phyloP scores from a whole-genome alignment of 2,329 filamentous ascomycete genomes.

The Colletotrichum tanaceti region DNA sequence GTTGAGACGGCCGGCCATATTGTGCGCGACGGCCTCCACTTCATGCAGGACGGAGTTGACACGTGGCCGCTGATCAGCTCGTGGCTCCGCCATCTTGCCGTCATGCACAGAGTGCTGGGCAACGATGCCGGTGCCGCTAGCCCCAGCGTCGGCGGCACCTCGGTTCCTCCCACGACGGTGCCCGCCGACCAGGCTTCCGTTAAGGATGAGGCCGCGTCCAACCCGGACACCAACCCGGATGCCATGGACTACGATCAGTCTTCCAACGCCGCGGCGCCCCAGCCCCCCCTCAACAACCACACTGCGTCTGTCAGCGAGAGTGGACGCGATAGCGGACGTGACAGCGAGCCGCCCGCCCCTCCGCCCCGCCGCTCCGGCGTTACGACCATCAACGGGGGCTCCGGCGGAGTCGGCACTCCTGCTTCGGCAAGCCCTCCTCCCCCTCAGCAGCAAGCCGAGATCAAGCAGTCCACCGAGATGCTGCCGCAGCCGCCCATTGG shows the following conservation, averaged over 20 bases:
- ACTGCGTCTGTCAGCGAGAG: conserved; percentile 51
- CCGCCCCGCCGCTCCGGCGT: conserved; percentile 64
- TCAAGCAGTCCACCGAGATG: conserved; percentile 52
- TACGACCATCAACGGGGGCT: conserved; percentile 69
- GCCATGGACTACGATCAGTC: conserved; percentile 68
- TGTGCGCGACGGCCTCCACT: conserved; percentile 68
- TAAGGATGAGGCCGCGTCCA: conserved; percentile 68
- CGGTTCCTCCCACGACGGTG: conserved; percentile 47
- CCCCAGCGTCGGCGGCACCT: conserved; percentile 46
- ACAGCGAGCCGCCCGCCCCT: conserved; percentile 64
- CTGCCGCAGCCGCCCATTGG: conserved; percentile 27
- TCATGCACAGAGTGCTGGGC: conserved; percentile 71
- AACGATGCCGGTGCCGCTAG: conserved; percentile 59
- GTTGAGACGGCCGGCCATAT: conserved; percentile 68
- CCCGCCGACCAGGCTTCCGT: conserved; percentile 52
- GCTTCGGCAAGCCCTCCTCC: conserved; percentile 59
- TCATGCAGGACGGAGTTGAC: conserved; percentile 69
- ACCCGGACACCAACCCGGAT: conserved; percentile 66
- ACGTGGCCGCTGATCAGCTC: conserved; percentile 70
- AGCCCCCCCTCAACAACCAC: conserved; percentile 43
- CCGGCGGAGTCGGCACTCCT: conserved; percentile 60
- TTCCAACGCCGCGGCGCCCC: conserved; percentile 48
- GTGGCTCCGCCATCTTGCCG: conserved; percentile 69
- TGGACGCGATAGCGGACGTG: conserved; percentile 63
- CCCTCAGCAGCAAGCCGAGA: conserved; percentile 46